Evolutionary conservation across 768 basidiomycete species (phyloP), one percentile per base, ranked within the genome.

Genomic region (Coprinopsis sp.): DNA sequence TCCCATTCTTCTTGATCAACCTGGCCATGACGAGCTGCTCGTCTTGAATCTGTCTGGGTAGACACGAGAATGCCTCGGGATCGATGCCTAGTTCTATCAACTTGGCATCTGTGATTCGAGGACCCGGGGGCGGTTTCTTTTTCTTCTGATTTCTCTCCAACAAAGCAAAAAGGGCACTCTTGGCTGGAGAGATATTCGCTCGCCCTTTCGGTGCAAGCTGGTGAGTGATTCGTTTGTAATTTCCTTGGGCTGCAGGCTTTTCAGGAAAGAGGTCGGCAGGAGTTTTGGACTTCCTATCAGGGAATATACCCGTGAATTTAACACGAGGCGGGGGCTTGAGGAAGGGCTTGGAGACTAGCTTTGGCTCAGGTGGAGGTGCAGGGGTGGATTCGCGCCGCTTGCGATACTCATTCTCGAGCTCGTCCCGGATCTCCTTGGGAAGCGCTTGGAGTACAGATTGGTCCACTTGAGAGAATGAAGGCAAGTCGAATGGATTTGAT

Each of bases 381-480:
- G 80, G 76, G 7, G 61, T 66, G 0, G 81, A 82, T 39, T 80
- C 76, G 29, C 81, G 80, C 56, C 71, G n/a, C n/a, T n/a, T n/a
- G n/a, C n/a, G 71, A 51, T 86, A 87, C 47, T 83, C 84, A 3
- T 62, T 64, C 57, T 87, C 77, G 10, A 90, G 65, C 58, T 91
- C 89, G 50, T 73, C 68, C 19, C 81, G 78, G 6, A 91, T 66
- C 21, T 88, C 84, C 10, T 66, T 71, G 0, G 89, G 88, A 24
- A 91, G 70, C 1, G 82, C 84, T 29, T 82, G 74, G 42, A 87
- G 78, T 2, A 90, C 82, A 3, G 73, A 71, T 65, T 64, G 74
- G 58, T 91, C 88, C 8, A 91, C 71, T 58, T 91, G 87, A 0
- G 87, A 88, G 55, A 87, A 77, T 2, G 82, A 79, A 3, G 87